Base-by-base conservation (phyloP, 352 stramenopile genomes). In the Phytopythium ostracodes region DNA sequence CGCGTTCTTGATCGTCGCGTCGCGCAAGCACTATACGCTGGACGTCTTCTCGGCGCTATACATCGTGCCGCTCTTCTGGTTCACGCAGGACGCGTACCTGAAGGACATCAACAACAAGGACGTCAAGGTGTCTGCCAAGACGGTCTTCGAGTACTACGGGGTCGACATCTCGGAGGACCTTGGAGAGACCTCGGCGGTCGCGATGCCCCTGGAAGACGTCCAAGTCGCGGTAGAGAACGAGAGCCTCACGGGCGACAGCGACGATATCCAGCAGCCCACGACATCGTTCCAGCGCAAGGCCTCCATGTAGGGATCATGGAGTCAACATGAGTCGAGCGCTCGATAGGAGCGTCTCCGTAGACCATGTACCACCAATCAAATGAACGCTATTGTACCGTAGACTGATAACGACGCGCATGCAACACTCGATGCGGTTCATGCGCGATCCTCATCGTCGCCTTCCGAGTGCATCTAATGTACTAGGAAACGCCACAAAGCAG, bases 31-130 rank as follows among this genome's bases (percentile, higher is more conserved):
- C 73, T 97, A 97, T 68, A 92, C 82, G 46, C 66, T 97, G 2
- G 90, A 97, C 60, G 88, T 97, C 36, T 90, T 96, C 68, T 81
- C 88, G 40, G 87, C 88, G 50, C 67, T 96, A 38, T 97, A 97
- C 73, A 73, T 96, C 58, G 87, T 94, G 56, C 88, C 88, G 56
- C 68, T 96, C 53, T 73, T 96, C 43, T 97, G 86, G 84, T 71
- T 93, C 50, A 75, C 76, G 2, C 80, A 89, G 44, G 84, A 95
- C 24, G 84, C 86, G 43, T 95, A 95, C 71, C 67, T 74, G 54
- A 80, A 82, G 50, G 86, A 94, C 59, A 90, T 94, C 61, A 94
- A 94, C 72, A 58, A 77, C 77, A 92, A 91, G 63, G 81, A 92
- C 66, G 68, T 76, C 35, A 62, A 74, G 49, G 67, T 92, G 10